A percentile compares a stretch with the other conserved stretches of the same genome.
These are phyloP conservation scores for Diplodia intermedia DNA, from an alignment of 2,329 filamentous ascomycete species.

Conservation along the genomic window DNA sequence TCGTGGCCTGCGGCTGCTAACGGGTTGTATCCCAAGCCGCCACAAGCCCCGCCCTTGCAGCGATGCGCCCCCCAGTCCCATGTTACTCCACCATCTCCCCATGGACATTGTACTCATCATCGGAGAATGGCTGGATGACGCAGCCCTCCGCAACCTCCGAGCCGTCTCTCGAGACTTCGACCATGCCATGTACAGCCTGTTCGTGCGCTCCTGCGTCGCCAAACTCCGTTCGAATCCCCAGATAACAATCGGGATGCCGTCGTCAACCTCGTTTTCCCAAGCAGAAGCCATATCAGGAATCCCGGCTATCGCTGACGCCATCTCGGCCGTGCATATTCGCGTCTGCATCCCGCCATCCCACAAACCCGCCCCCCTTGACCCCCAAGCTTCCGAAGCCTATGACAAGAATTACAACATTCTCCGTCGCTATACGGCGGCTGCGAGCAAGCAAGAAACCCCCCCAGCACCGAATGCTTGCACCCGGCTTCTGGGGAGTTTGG, in stretches of 20 bases:
- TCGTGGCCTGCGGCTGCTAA: not conserved
- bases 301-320: not conserved
- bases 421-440: too few relatives aligned
- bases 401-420: too few relatives aligned
- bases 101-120: not conserved
- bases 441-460: too few relatives aligned
- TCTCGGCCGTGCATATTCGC: not conserved
- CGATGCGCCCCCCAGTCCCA: not conserved
- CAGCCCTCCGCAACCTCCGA: not conserved
- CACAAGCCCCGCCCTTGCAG: not conserved
- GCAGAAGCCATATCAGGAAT: not conserved
- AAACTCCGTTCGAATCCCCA: not conserved
- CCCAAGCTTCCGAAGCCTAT: not conserved
- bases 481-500: not conserved
- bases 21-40: too few relatives aligned
- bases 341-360: not conserved
- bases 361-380: not conserved
- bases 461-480: too few relatives aligned
- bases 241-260: not conserved
- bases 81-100: not conserved
- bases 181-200: not conserved
- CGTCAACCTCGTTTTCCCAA: not conserved
- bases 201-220: not conserved
- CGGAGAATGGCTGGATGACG: not conserved
- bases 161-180: not conserved